phyloP scores from a whole-genome alignment of 768 basidiomycete species.

The Rhizopogon vinicolor region DNA sequence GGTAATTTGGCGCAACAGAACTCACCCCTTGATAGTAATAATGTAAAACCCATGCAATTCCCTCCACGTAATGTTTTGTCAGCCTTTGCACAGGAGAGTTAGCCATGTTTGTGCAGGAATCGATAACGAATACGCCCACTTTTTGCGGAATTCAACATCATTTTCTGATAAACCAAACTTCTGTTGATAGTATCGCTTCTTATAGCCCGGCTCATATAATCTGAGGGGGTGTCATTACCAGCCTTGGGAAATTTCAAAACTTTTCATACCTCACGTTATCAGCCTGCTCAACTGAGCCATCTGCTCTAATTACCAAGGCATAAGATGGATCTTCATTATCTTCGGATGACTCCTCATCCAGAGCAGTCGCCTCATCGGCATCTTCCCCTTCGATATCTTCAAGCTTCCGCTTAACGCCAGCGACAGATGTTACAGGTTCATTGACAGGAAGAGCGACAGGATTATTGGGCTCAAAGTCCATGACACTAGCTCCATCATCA shows the following conservation, averaged over 20 bases:
- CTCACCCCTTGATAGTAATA: constrained; percentile 98
- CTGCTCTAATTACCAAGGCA: constrained; percentile 75
- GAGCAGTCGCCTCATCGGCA: constrained; percentile 20
- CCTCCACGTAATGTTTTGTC: constrained; percentile 85
- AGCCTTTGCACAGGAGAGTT: constrained; percentile 42
- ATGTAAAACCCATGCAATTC: constrained; percentile 90
- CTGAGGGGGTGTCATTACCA: constrained; percentile 34
- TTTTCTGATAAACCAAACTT: constrained; percentile 79
- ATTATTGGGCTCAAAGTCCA: constrained; percentile 10
- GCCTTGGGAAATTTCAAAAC: neutral
- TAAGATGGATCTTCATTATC: constrained; percentile 45
- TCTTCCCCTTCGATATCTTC: constrained; percentile 41
- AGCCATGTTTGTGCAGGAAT: constrained; percentile 1
- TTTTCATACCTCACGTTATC: constrained; percentile 83
- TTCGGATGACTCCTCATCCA: constrained; percentile 34
- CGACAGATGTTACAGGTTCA: constrained; percentile 12
- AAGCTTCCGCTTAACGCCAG: constrained; percentile 42
- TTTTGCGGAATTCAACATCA: constrained; percentile 69
- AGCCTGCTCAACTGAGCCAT: constrained; percentile 92
- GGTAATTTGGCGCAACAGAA: constrained; percentile 4
- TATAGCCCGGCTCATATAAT: constrained; percentile 95
- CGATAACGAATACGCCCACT: constrained; percentile 39
- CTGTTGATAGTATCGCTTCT: constrained; percentile 88
- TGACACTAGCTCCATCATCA: constrained; percentile 25
- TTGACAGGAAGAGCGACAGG: constrained; percentile 14